phyloP scores from a whole-genome alignment of 1,284 basidiomycete genomes.

The Mycosarcoma maydis region DNA sequence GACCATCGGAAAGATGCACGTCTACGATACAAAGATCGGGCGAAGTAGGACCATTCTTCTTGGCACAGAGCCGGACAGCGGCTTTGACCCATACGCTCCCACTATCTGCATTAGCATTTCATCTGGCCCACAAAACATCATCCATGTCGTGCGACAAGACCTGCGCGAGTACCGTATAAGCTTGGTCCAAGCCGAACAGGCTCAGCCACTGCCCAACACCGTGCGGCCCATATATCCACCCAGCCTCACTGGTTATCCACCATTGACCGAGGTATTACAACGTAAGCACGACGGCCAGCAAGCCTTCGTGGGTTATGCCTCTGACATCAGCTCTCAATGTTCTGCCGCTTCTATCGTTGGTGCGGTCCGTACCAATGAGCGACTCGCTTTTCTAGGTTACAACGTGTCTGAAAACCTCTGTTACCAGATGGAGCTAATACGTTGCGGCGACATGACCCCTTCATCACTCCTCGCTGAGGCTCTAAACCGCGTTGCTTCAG shows the following conservation, averaged over 20 bases:
- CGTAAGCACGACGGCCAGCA: conserved; percentile 27
- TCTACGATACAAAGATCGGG: conserved; percentile 8
- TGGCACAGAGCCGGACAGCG: conserved; percentile 1
- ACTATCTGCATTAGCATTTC: conserved; percentile 11
- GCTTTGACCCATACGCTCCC: conserved; percentile 20
- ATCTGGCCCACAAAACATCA: not conserved
- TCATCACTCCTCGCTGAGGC: conserved; percentile 11
- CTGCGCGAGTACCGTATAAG: conserved; percentile 26
- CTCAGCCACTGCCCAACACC: not conserved
- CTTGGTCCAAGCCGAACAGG: not conserved
- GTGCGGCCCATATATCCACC: conserved; percentile 11
- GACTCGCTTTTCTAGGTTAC: conserved; percentile 34
- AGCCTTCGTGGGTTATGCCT: conserved; percentile 20
- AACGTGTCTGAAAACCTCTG: conserved; percentile 24
- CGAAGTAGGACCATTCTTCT: not conserved
- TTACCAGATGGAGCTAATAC: conserved; percentile 21
- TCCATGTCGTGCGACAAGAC: conserved; percentile 19
- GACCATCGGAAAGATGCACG: conserved; percentile 18
- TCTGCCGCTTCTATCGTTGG: conserved; percentile 14
- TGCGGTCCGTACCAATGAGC: conserved; percentile 22
- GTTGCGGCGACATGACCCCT: not conserved
- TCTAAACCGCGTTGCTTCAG: not conserved
- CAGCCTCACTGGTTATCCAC: conserved; percentile 28
- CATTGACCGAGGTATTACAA: conserved; percentile 27
- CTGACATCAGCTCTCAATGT: conserved; percentile 2